Base-by-base conservation (phyloP, 2,329 filamentous ascomycete species). In the Pyricularia pennisetigena region DNA sequence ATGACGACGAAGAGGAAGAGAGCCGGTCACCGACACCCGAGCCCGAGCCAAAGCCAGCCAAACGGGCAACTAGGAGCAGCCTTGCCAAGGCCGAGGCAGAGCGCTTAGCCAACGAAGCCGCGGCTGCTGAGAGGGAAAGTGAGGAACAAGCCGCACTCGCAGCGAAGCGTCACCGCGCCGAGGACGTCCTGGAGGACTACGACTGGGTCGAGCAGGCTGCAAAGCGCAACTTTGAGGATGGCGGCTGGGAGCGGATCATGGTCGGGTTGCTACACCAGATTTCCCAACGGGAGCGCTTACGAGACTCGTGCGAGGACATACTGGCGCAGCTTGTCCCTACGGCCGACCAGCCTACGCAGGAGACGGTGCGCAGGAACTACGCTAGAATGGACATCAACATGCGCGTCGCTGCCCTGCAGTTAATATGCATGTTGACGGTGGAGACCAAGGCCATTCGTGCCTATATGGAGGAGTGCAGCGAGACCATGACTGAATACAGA, bases 401-500 rank as follows among this genome's bases (percentile, higher is more conserved):
- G 67, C 91, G 94, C 16, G 87, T 94, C 57, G 86, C 89, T 71
- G 90, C 90, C 26, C 83, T 99, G 64, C 91, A 97, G 75, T 90
- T 96, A 49, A 86, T 97, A 68, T 93, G 92, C 76, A 89, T 94
- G 82, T 82, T 98, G 70, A 94, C 92, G 1, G 85, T 94, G 68
- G 90, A 93, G 74, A 97, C 95, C 0, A 94, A 93, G 76, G 89
- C 91, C 2, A 86, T 98, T 72, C 89, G 94, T 67, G 89, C 88
- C 20, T 97, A 96, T 76, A 90, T 99, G 83, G 93, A 97, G 72
- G 90, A 94, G 71, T 97, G 94, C 79, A 93, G 91, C 71, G 92
- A 94, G 75, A 91, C 93, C 68, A 97, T 98, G 94, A 99, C 95
- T 1, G 88, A 89, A 68, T 93, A 96, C 75, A 89, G 95, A 66